Conservation (phyloP, 352 stramenopile genomes). For the Phytophthora quininea region DNA sequence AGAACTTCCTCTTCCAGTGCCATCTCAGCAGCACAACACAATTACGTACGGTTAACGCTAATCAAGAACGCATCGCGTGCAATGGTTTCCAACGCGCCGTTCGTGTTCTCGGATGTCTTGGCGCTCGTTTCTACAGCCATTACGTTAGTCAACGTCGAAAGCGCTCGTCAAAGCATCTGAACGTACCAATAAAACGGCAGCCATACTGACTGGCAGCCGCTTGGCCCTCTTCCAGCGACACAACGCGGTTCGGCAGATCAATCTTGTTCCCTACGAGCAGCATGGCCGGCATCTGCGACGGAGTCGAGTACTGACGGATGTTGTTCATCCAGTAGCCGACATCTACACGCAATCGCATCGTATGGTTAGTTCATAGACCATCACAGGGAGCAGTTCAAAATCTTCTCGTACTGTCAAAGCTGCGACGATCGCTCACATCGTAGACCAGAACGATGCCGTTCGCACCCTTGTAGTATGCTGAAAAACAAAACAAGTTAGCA, state of each 20-base stretch:
- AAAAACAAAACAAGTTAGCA: slow-evolving; percentile 23
- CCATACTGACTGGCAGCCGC: slow-evolving; percentile 83
- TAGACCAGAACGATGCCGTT: slow-evolving; percentile 95
- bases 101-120: slow-evolving; percentile 89
- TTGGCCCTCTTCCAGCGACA: slow-evolving; percentile 80
- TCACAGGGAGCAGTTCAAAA: neutral
- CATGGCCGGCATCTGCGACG: slow-evolving; percentile 78
- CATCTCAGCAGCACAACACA: neutral
- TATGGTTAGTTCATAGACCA: slow-evolving; percentile 16
- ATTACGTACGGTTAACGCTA: slow-evolving; percentile 81
- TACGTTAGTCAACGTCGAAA: slow-evolving; percentile 12
- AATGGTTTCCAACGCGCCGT: slow-evolving; percentile 86
- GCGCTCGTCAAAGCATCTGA: neutral
- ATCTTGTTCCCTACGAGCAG: slow-evolving; percentile 94
- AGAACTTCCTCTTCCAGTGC: neutral
- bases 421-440: slow-evolving; percentile 91
- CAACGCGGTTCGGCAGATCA: slow-evolving; percentile 86
- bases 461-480: slow-evolving; percentile 94
- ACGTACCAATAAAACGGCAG: slow-evolving; percentile 87
- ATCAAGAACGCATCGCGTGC: slow-evolving; percentile 86
- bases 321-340: slow-evolving; percentile 97
- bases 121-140: slow-evolving; percentile 79
- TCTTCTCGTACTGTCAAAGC: slow-evolving; percentile 89
- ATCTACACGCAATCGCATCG: slow-evolving; percentile 46
- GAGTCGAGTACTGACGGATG: slow-evolving; percentile 89